These are phyloP conservation scores for Populus hybrid DNA, from an alignment of 441 rosid species.

Conservation along the genomic window DNA sequence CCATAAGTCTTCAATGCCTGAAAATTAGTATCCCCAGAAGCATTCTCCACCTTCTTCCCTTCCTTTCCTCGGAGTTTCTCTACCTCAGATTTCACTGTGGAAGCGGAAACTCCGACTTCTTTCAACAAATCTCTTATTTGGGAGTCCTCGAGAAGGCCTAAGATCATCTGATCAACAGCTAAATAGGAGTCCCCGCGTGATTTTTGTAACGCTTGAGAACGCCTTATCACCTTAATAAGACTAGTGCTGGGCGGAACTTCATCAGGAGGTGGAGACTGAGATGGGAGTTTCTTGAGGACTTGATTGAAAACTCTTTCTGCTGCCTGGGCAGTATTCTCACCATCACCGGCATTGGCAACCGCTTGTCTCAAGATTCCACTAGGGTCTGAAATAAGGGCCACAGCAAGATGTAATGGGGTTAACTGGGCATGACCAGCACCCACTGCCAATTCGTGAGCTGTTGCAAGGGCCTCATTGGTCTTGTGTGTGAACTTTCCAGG, in stretches of 20 bases:
- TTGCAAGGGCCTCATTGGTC: conserved; percentile 72
- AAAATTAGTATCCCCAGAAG: conserved; percentile 68
- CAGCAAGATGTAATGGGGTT: conserved; percentile 83
- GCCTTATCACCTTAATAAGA: conserved; percentile 64
- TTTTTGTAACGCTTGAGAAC: conserved; percentile 77
- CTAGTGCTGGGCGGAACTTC: conserved; percentile 70
- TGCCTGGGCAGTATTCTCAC: conserved; percentile 51
- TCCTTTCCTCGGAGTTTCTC: conserved; percentile 91
- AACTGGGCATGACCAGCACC: conserved; percentile 72
- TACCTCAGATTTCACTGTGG: conserved; percentile 64
- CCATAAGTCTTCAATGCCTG: conserved; percentile 92
- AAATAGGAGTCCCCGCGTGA: conserved; percentile 66
- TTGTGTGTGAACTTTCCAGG: conserved; percentile 91
- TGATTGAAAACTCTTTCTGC: conserved; percentile 67
- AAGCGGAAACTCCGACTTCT: conserved; percentile 59
- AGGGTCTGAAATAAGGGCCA: conserved; percentile 62
- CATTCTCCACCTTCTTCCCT: conserved; percentile 92
- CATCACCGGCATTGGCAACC: conserved; percentile 48
- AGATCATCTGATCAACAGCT: conserved; percentile 78
- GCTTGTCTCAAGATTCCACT: conserved; percentile 68
- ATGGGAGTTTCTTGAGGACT: conserved; percentile 72
- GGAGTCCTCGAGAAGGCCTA: conserved; percentile 92
- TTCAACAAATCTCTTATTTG: conserved; percentile 66
- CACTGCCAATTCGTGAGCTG: conserved; percentile 66
- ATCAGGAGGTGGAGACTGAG: conserved; percentile 77